Evolutionary conservation across 768 basidiomycete genomes (phyloP).

Genomic region (Xerocomellus dryophilus): DNA sequence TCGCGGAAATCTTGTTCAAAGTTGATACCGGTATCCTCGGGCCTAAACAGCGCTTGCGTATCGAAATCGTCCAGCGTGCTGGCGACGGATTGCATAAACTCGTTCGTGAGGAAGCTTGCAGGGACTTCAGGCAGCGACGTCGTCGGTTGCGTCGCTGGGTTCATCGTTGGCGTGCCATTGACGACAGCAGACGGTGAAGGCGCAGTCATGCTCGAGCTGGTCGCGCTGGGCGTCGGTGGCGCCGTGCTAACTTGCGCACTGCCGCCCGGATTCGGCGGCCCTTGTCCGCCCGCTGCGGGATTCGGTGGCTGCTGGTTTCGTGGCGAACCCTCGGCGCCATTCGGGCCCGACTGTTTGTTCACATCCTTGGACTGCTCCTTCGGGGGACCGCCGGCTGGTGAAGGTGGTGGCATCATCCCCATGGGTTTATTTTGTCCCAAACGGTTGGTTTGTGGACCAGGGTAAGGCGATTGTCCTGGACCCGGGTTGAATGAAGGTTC

Average conservation of each 20-base stretch:
- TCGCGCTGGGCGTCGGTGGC: constrained; percentile 37
- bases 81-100: constrained; percentile 47
- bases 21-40: constrained; percentile 48
- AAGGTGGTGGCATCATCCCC: constrained; percentile 52
- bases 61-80: constrained; percentile 41
- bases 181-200: constrained; percentile 38
- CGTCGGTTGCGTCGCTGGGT: constrained; percentile 24
- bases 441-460: constrained; percentile 32
- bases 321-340: constrained; percentile 41
- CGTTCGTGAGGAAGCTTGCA: constrained; percentile 23
- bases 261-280: constrained; percentile 17
- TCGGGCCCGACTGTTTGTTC: constrained; percentile 25
- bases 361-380: constrained; percentile 35
- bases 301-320: constrained; percentile 37
- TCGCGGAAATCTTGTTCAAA: constrained; percentile 75
- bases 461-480: constrained; percentile 34
- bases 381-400: constrained; percentile 39
- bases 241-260: constrained; percentile 31
- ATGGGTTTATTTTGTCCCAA: constrained; percentile 35
- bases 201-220: constrained; percentile 34
- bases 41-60: constrained; percentile 37
- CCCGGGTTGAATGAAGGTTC: constrained; percentile 42
- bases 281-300: constrained; percentile 25
- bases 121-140: constrained; percentile 29
- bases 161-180: constrained; percentile 32